Evolutionary conservation across 352 stramenopile genomes (phyloP).

Genomic region (Phytophthora melonis): DNA sequence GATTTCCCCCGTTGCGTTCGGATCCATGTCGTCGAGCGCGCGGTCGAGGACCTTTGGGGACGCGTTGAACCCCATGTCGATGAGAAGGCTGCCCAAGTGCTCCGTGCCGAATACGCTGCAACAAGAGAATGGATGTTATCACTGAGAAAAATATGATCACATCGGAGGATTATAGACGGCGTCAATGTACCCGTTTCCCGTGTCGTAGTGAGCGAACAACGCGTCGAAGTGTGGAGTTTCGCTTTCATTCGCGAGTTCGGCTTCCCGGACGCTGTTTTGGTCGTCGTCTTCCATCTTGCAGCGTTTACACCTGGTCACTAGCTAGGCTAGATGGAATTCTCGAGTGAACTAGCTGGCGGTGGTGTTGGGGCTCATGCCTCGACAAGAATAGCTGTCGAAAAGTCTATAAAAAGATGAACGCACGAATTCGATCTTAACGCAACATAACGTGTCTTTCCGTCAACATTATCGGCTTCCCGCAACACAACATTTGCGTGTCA

Average conservation of each 20-base stretch:
- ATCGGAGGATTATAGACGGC: neutral
- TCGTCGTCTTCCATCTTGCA: slow-evolving; percentile 41
- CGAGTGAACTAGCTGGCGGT: neutral
- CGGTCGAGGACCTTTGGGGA: slow-evolving; percentile 57
- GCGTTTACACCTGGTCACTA: neutral
- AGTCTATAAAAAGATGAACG: slow-evolving; percentile 19
- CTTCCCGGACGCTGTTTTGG: slow-evolving; percentile 36
- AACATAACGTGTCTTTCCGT: no score
- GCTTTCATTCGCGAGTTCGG: slow-evolving; percentile 43
- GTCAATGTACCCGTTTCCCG: slow-evolving; percentile 40
- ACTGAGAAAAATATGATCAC: neutral
- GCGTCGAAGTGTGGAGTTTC: slow-evolving; percentile 75
- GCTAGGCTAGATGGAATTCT: slow-evolving; percentile 15
- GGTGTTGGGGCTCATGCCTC: no score
- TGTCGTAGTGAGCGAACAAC: slow-evolving; percentile 63
- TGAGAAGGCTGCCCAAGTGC: slow-evolving; percentile 63
- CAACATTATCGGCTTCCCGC: neutral
- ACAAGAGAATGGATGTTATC: neutral
- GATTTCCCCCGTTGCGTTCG: slow-evolving; percentile 72
- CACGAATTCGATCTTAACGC: no score
- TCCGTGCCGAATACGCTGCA: slow-evolving; percentile 59
- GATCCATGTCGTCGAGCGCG: slow-evolving; percentile 77
- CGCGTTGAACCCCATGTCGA: slow-evolving; percentile 79
- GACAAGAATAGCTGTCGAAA: slow-evolving; percentile 14
- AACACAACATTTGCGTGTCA: no score